Base-by-base conservation (phyloP, 352 stramenopile genomes). In the Globisporangium cederbergense region DNA sequence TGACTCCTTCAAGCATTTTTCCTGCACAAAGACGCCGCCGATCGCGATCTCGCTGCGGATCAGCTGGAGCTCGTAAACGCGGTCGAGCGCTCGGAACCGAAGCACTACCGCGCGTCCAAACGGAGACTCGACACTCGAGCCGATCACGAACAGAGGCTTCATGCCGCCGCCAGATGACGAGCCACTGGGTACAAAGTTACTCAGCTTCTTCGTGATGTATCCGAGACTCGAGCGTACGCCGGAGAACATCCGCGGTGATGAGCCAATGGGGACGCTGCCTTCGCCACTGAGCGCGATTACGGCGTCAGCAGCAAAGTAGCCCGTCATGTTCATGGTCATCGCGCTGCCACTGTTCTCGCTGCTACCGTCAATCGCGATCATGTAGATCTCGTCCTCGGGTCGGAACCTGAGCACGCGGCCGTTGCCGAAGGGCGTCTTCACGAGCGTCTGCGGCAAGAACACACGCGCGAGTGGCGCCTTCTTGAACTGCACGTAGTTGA, bases 121-220 rank as follows among this genome's bases (percentile, higher is more conserved):
- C 1, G 87, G 85, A 2, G 87, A 90, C 43, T 92, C 76, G 30
- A 95, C 83, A 28, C 77, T 73, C 14, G 82, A 70, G 10, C 79
- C 77, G 10, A 84, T 67, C 8, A 69, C 72, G 64, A 83, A 90
- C 5, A 87, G 57, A 9, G 83, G 79, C 40, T 88, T 89, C 9
- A 56, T 58, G 7, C 58, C 52, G 2, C 47, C 55, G 0, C 25
- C 25, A 28, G 25, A 28, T 28, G 74, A 70, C 28, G 59, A 65
- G 16, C 81, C 76, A 28, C 25, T 28, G 22, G 82, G 82, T 0
- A 90, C 84, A 58, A 93, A 91, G 18, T 76, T 90, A 52, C 78
- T 89, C 14, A 93, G 68, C 51, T 88, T 88, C 62, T 91, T 91
- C 4, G 84, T 93, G 54, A 93, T 89, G 53, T 90, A 93, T 18